These are phyloP conservation scores for Aspergillus novoparasiticus DNA, from an alignment of 2,329 filamentous ascomycete species.

Conservation along the genomic window DNA sequence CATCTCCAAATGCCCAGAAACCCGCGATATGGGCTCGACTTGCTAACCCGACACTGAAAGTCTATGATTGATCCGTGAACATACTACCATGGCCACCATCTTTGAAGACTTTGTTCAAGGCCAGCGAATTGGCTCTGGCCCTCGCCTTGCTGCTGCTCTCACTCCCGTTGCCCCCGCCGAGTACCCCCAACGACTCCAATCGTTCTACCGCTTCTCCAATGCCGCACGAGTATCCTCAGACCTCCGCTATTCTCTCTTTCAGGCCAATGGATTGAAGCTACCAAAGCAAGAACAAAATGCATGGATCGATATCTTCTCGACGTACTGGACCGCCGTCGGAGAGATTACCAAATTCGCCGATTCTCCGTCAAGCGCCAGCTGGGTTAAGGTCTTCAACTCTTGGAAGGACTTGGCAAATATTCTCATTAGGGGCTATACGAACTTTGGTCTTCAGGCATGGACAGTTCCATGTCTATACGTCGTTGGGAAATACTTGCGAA, in stretches of 20 bases:
- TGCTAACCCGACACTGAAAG: background rate
- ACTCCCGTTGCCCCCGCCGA: constrained; percentile 67
- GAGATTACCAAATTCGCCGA: constrained; percentile 71
- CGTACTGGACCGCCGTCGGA: constrained; percentile 81
- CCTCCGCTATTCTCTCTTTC: constrained; percentile 70
- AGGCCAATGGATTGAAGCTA: constrained; percentile 59
- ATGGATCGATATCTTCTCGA: constrained; percentile 84
- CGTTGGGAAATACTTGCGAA: constrained; percentile 79
- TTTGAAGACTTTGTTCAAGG: constrained; percentile 74
- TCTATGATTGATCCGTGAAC: constrained; percentile 3
- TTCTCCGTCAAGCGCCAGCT: constrained; percentile 58
- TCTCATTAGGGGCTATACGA: constrained; percentile 80
- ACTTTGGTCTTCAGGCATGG: constrained; percentile 79
- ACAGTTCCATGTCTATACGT: constrained; percentile 89
- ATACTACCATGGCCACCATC: constrained; percentile 66
- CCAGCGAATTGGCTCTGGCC: constrained; percentile 66
- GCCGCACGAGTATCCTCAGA: constrained; percentile 66
- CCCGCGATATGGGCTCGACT: background rate
- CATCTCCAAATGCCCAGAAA: background rate
- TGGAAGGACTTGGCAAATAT: constrained; percentile 84
- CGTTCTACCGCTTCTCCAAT: constrained; percentile 73
- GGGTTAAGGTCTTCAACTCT: constrained; percentile 79
- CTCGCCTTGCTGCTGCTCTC: constrained; percentile 72
- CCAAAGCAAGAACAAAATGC: constrained; percentile 69
- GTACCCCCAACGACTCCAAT: constrained; percentile 66